Base-by-base conservation (phyloP, 257 asterid species). In the Nicotiana tomentosiformis region DNA sequence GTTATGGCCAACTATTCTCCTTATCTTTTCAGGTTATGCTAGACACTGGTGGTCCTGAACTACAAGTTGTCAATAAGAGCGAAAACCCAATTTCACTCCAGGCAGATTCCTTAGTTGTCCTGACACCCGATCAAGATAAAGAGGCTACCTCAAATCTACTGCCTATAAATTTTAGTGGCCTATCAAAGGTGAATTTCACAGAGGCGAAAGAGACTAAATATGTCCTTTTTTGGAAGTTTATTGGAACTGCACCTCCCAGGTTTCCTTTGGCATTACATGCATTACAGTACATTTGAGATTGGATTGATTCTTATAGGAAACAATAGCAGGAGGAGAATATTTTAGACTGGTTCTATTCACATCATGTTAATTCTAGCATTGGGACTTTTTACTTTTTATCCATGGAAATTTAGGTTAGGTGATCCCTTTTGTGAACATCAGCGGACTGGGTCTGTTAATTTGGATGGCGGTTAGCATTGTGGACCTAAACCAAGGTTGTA, bases 41-140 rank as follows among this genome's bases (percentile, higher is more conserved):
- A 85, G 99, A 96, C 80, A 94, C 99, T 5, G 97, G 92, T 86
- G 99, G 99, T 62, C 91, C 98, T 33, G 98, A 96, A 90, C 85
- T 96, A 56, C 99, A 92, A 90, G 99, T 96, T 82, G 88, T 91
- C 62, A 96, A 96, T 85, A 92, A 89, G 85, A 87, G 88, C 30
- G 98, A 90, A 88, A 87, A 66, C 56, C 89, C 95, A 62, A 96
- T 96, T 86, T 91, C 95, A 6, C 97, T 96, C 11, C 86, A 89
- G 89, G 98, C 87, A 6, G 98, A 96, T 66, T 93, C 79, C 83
- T 89, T 90, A 58, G 98, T 96, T 84, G 86, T 87, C 84, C 92
- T 96, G 77, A 93, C 98, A 3, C 96, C 98, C 46, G 93, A 94
- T 92, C 88, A 92, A 83, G 96, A 96, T 82, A 94, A 88, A 82